Evolutionary conservation across 148 eudicot species (phyloP).

Genomic region (Nepenthes gracilis): DNA sequence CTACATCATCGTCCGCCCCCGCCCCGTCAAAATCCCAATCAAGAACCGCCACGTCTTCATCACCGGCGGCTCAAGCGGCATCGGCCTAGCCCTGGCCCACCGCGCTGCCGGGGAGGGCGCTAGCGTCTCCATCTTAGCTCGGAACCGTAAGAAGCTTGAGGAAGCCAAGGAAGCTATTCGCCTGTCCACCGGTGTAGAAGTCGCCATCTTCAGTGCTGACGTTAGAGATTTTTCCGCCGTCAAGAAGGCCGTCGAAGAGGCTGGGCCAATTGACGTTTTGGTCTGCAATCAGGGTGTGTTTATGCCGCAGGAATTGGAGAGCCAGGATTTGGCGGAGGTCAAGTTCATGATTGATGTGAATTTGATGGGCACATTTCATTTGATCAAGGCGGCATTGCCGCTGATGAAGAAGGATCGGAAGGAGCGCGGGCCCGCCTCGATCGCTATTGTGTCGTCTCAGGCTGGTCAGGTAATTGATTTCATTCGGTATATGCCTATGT

Average conservation of each 20-base stretch:
- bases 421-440: slow-evolving; percentile 47
- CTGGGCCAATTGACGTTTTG: slow-evolving; percentile 61
- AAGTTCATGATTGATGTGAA: slow-evolving; percentile 79
- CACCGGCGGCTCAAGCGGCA: slow-evolving; percentile 98
- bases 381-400: slow-evolving; percentile 72
- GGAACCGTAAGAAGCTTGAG: slow-evolving; percentile 34
- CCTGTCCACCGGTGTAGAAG: slow-evolving; percentile 67
- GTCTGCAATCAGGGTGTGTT: slow-evolving; percentile 86
- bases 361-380: slow-evolving; percentile 57
- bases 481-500: background rate
- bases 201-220: slow-evolving; percentile 52
- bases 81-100: slow-evolving; percentile 78
- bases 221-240: slow-evolving; percentile 56
- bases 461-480: slow-evolving; percentile 58
- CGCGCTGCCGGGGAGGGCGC: slow-evolving; percentile 58
- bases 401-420: slow-evolving; percentile 37
- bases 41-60: slow-evolving; percentile 83
- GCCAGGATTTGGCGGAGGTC: slow-evolving; percentile 46
- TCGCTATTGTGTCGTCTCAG: slow-evolving; percentile 70
- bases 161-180: slow-evolving; percentile 45
- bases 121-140: slow-evolving; percentile 66
- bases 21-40: slow-evolving; percentile 40
- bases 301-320: slow-evolving; percentile 38
- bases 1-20: slow-evolving; percentile 10
- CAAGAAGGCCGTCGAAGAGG: slow-evolving; percentile 42